Percentiles rank a stretch among this genome's conserved stretches.
Evolutionary conservation across 352 stramenopile species (phyloP).

Genomic region (Elongisporangium undulatum): DNA sequence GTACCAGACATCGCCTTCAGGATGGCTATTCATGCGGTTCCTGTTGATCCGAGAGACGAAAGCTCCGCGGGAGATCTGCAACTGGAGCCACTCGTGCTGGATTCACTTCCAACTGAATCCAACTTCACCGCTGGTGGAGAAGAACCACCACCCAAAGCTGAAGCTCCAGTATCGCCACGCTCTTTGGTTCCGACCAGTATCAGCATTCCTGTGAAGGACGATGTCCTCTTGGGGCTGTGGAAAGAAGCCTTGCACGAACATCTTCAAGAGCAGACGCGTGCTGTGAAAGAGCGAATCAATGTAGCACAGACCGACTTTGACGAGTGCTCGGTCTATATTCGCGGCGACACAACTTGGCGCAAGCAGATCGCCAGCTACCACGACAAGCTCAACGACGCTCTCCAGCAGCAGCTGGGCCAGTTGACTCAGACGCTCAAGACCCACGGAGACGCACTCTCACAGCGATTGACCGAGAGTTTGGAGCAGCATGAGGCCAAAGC

Average conservation of each 20-base stretch:
- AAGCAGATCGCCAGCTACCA: slow-evolving; percentile 47
- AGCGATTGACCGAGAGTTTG: slow-evolving; percentile 35
- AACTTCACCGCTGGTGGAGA: no score
- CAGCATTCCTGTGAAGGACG: no score
- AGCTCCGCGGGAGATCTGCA: no score
- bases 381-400: slow-evolving; percentile 36
- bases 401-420: slow-evolving; percentile 16
- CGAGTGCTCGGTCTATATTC: slow-evolving; percentile 48
- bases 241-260: slow-evolving; percentile 25
- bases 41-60: no score
- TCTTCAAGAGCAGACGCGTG: slow-evolving; percentile 14
- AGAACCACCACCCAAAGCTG: no score
- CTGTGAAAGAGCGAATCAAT: slow-evolving; percentile 25
- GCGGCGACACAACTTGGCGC: slow-evolving; percentile 56
- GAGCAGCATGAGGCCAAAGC: slow-evolving; percentile 22
- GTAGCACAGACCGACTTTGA: slow-evolving; percentile 47
- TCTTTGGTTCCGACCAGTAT: no score
- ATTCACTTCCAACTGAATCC: no score
- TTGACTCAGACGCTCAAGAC: slow-evolving; percentile 19
- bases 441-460: slow-evolving; percentile 24
- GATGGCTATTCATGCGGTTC: no score
- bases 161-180: no score
- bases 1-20: no score
- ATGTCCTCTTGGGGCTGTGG: slow-evolving; percentile 11
- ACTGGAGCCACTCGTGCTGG: no score